A percentile compares a stretch with the other conserved stretches of the same genome.
These are phyloP conservation scores for Leccinum olivaceopallidum DNA, from an alignment of 768 basidiomycete genomes.

Conservation along the genomic window DNA sequence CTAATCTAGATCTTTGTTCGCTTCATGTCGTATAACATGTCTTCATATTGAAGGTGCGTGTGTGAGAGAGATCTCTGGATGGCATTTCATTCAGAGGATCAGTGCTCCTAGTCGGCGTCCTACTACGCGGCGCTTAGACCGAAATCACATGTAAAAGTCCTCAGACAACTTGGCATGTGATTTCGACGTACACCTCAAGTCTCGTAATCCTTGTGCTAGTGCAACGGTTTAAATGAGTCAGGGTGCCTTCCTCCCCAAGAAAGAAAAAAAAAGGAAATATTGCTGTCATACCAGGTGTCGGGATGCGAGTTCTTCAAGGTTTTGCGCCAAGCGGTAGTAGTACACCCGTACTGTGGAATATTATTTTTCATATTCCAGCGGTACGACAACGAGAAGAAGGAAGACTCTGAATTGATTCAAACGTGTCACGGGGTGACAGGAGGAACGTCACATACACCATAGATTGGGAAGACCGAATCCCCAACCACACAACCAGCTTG, in stretches of 20 bases:
- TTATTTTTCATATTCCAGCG: neutral
- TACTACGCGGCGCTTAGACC: neutral
- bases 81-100: no score
- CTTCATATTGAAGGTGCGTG: neutral
- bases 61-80: neutral
- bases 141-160: neutral
- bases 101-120: no score
- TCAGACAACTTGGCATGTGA: neutral
- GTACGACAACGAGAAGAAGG: neutral
- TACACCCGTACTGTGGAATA: neutral
- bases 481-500: neutral
- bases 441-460: neutral
- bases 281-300: neutral
- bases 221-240: neutral
- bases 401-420: neutral
- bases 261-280: neutral
- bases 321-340: neutral
- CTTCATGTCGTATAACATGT: neutral
- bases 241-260: neutral
- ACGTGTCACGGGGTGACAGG: neutral
- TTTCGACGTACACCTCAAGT: neutral
- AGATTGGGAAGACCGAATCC: neutral
- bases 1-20: neutral
- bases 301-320: neutral
- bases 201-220: neutral